Base-by-base conservation (phyloP, 2,329 filamentous ascomycete genomes). In the Colletotrichum brevisporum region DNA sequence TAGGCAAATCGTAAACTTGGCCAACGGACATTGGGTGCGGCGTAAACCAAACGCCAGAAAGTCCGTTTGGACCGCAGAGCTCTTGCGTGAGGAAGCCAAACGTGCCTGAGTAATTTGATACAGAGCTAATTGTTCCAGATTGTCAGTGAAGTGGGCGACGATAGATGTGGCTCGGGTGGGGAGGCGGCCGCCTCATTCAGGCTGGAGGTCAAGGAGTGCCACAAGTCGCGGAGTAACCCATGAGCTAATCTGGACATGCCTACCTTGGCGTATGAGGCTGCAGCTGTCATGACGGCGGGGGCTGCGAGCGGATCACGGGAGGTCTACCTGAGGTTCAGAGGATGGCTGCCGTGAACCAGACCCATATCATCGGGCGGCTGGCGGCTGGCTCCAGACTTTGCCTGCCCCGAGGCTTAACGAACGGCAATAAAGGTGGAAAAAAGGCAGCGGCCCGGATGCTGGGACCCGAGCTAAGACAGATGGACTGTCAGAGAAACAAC, bases 241-340 rank as follows among this genome's bases (percentile, higher is more conserved):
- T 12, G 39, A 15, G 24, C 54, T 65, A 60, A 36, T 24, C 48
- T 50, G 39, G 16, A 5, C 41, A 21, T 55, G 26, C 21, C 9
- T 24, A 18, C 15, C 26, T 41, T 31, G 18, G 24, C 16, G n/a
- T 26, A 31, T 31, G 39, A 57, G 45, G 52, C 47, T 18, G 36
- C 52, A 65, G 48, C 61, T 69, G 66, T 65, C 61, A 69, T 65
- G 66, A 69, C 66, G 61, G 61, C 54, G 61, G 50, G 48, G 61
- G 66, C 66, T 69, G 54, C 43, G 21, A 36, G 24, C 48, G 27
- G 41, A 41, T 41, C 36, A 39, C 54, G 41, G 54, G 50, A 21
- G 26, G n/a, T 54, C 48, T 65, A 41, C 66, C 66, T 53, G 36
- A 65, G 16, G 31, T 10, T 31, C 8, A 36, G 31, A 59, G 61